Conservation (phyloP, 108 stramenopile species). For the Skeletonema grethae region DNA sequence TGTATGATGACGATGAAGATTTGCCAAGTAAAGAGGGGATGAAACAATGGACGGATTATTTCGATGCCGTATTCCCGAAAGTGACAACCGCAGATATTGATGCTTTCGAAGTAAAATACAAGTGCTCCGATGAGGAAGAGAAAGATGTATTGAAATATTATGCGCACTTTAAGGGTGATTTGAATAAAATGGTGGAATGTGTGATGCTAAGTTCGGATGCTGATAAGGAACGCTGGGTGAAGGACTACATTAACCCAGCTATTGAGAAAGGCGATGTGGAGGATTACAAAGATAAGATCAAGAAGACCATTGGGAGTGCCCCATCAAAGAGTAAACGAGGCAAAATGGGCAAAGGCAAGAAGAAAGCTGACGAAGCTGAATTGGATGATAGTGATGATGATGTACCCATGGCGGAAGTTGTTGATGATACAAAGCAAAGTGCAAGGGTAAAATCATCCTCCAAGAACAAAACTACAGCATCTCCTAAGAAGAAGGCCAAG, state of each 20-base stretch:
- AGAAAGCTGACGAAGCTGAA: conserved; percentile 12
- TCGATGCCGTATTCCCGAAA: conserved; percentile 76
- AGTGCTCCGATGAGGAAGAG: conserved; percentile 84
- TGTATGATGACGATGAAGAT: conserved; percentile 62
- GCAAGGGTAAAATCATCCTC: conserved; percentile 4
- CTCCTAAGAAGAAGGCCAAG: conserved; percentile 36
- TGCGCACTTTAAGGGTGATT: conserved; percentile 64
- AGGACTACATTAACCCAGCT: conserved; percentile 83
- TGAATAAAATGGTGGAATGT: conserved; percentile 75
- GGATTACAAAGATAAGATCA: conserved; percentile 48
- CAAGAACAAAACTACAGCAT: neutral
- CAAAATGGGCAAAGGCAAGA: conserved; percentile 20
- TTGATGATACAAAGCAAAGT: conserved; percentile 29
- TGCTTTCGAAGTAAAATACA: conserved; percentile 79
- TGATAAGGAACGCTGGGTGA: conserved; percentile 74
- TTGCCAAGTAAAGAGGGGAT: conserved; percentile 40
- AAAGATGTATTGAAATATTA: conserved; percentile 79
- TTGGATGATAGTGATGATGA: conserved; percentile 22
- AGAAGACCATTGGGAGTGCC: conserved; percentile 52
- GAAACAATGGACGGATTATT: conserved; percentile 61
- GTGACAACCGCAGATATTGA: conserved; percentile 74
- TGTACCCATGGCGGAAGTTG: conserved; percentile 30
- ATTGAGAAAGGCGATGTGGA: conserved; percentile 56
- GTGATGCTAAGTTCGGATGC: conserved; percentile 72
- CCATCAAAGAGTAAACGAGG: conserved; percentile 29